These are phyloP conservation scores for Triticum urartu DNA, from an alignment of 176 grass and related monocot species.

Conservation along the genomic window DNA sequence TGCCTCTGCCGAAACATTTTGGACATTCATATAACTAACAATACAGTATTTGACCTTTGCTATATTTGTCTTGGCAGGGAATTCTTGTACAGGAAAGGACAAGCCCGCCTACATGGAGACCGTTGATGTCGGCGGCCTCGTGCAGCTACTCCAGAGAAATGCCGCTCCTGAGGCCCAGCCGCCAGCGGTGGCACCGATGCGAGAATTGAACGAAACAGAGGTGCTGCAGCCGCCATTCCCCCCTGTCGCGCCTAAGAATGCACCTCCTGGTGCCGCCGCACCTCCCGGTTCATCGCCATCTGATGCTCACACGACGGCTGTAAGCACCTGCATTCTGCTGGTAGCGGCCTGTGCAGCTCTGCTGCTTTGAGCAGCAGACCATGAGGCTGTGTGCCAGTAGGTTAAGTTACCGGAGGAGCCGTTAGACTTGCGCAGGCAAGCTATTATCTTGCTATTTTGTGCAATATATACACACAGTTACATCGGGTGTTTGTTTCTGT, in stretches of 20 bases:
- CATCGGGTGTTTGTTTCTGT: background rate
- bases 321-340: constrained; percentile 20
- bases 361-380: constrained; percentile 29
- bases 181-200: constrained; percentile 49
- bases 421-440: background rate
- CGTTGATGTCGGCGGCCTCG: constrained; percentile 22
- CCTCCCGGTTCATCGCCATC: constrained; percentile 26
- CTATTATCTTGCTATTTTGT: background rate
- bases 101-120: constrained; percentile 39
- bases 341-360: constrained; percentile 16
- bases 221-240: constrained; percentile 56
- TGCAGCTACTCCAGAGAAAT: background rate
- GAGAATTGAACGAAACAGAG: constrained; percentile 11
- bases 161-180: background rate
- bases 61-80: constrained; percentile 40
- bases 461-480: background rate
- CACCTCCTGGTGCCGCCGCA: background rate
- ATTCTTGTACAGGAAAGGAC: constrained; percentile 44
- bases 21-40: background rate
- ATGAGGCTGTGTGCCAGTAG: background rate
- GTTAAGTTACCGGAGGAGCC: background rate
- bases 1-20: background rate
- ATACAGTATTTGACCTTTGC: background rate
- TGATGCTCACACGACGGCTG: background rate
- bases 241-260: constrained; percentile 8